These are phyloP conservation scores for Imleria badia DNA, from an alignment of 768 basidiomycete species.

Conservation along the genomic window DNA sequence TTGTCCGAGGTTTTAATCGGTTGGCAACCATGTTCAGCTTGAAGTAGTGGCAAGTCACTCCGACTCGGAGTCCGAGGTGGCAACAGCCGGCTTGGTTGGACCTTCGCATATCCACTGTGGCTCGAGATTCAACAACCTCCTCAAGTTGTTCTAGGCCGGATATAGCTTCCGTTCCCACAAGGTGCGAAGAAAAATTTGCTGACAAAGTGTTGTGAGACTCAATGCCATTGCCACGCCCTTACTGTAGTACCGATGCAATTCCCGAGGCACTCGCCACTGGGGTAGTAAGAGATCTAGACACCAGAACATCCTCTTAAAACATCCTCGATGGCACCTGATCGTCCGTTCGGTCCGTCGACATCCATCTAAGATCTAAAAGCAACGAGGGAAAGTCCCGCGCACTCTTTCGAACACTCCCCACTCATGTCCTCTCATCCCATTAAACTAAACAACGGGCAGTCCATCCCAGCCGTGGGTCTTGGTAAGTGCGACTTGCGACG, in stretches of 20 bases:
- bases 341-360: conserved; percentile 15
- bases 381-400: neutral
- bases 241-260: too few relatives aligned
- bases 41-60: too few relatives aligned
- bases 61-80: too few relatives aligned
- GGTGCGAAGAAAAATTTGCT: neutral
- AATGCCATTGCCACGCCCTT: too few relatives aligned
- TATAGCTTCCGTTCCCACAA: neutral
- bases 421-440: conserved; percentile 44
- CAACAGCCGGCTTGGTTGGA: too few relatives aligned
- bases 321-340: neutral
- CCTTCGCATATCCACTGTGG: too few relatives aligned
- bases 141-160: too few relatives aligned
- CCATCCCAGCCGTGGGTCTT: conserved; percentile 58
- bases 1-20: too few relatives aligned
- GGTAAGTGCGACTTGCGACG: conserved; percentile 42
- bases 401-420: neutral
- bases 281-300: neutral
- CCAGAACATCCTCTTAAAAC: neutral
- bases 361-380: neutral
- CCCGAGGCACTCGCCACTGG: neutral
- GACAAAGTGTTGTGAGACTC: neutral
- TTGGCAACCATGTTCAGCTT: too few relatives aligned
- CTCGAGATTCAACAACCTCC: too few relatives aligned
- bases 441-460: conserved; percentile 59